Percentiles rank a stretch among this genome's conserved stretches.
Conservation (phyloP, 2,329 filamentous ascomycete genomes). For the Ophiostoma perfectum region DNA sequence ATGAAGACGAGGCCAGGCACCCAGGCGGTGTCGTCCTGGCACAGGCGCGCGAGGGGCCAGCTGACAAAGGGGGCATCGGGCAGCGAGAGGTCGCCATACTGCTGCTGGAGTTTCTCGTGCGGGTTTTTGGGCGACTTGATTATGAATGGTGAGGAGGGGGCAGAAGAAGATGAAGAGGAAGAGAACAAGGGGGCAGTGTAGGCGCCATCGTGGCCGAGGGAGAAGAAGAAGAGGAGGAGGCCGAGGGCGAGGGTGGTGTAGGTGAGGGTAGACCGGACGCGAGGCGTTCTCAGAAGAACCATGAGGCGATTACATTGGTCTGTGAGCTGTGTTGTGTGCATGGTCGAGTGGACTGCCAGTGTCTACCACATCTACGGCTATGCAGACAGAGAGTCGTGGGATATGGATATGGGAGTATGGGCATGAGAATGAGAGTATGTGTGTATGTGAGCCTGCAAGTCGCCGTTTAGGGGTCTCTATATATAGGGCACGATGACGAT, state of each 20-base stretch:
- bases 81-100: conserved; percentile 34
- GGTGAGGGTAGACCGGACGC: not conserved
- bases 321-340: not conserved
- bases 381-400: too few relatives aligned
- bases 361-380: not conserved
- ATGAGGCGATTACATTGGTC: not conserved
- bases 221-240: not conserved
- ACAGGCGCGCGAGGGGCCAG: conserved; percentile 42
- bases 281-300: not conserved
- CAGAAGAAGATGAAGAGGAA: not conserved
- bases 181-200: not conserved
- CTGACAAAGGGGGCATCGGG: conserved; percentile 41
- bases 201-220: not conserved
- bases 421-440: too few relatives aligned
- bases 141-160: not conserved
- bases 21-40: conserved; percentile 38
- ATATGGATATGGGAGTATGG: too few relatives aligned
- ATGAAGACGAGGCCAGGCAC: conserved; percentile 41
- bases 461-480: too few relatives aligned
- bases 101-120: not conserved
- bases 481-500: not conserved
- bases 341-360: not conserved
- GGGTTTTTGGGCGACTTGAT: not conserved
- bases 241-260: not conserved
- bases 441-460: too few relatives aligned